phyloP scores from a whole-genome alignment of 129 eudicot species.

The Lactuca saligna region DNA sequence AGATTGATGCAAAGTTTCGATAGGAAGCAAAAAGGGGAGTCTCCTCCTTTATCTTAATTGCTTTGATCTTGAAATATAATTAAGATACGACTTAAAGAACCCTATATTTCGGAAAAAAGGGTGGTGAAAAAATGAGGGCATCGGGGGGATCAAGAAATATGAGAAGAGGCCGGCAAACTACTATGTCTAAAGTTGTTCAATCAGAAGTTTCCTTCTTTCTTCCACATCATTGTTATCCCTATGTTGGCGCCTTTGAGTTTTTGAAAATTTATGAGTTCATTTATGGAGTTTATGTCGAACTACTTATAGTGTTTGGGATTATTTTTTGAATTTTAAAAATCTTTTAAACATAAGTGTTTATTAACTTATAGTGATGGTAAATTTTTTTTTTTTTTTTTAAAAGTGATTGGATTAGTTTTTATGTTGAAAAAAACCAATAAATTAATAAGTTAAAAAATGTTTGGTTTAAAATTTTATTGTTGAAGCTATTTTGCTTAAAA shows the following conservation, averaged over 20 bases:
- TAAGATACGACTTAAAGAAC: slow-evolving; percentile 9
- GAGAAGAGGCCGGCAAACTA: slow-evolving; percentile 43
- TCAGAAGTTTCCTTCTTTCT: slow-evolving; percentile 39
- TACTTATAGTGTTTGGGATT: background rate
- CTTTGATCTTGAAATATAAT: too few species aligned
- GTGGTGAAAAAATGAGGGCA: slow-evolving; percentile 34
- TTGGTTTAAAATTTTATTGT: too few species aligned
- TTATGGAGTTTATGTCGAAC: slow-evolving; percentile 15
- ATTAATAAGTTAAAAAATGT: too few species aligned
- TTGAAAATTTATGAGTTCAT: background rate
- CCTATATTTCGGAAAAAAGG: slow-evolving; percentile 50
- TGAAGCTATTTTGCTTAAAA: too few species aligned
- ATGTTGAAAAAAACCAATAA: too few species aligned
- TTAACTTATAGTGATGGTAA: too few species aligned
- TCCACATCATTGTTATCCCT: background rate
- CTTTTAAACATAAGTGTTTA: too few species aligned
- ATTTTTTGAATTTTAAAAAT: too few species aligned
- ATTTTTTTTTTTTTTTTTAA: too few species aligned
- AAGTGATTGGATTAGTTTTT: too few species aligned
- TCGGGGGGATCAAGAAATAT: slow-evolving; percentile 43
- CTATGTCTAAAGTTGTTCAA: slow-evolving; percentile 38
- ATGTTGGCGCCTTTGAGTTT: slow-evolving; percentile 7
- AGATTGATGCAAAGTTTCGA: slow-evolving; percentile 70
- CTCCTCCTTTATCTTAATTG: background rate
- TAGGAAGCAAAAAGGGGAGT: slow-evolving; percentile 65